Conservation (phyloP, 2,329 filamentous ascomycete species). For the Thelonectria olida region DNA sequence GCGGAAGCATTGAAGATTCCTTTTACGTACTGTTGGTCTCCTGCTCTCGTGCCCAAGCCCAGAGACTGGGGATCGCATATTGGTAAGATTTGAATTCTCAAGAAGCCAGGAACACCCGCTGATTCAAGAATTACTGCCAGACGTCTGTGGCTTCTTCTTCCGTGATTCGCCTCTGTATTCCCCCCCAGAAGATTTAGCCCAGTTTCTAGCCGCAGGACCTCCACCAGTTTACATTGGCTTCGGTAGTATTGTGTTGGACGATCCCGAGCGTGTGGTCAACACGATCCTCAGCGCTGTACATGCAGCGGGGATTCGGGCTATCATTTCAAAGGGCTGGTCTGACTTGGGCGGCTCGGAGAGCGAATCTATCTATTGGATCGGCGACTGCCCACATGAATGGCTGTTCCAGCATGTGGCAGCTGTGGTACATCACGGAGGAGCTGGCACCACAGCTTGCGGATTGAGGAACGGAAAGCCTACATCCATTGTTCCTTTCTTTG, state of each 20-base stretch:
- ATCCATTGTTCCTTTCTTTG: conserved; percentile 80
- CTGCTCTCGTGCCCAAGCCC: conserved; percentile 72
- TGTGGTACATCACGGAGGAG: conserved; percentile 77
- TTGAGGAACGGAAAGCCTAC: conserved; percentile 74
- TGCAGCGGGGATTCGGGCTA: conserved; percentile 68
- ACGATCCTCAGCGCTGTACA: conserved; percentile 74
- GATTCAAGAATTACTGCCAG: conserved; percentile 22
- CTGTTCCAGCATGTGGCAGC: conserved; percentile 71
- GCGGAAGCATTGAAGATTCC: conserved; percentile 73
- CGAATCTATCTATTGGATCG: conserved; percentile 72
- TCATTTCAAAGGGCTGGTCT: conserved; percentile 79
- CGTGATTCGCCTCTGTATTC: conserved; percentile 64
- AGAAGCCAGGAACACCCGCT: too few species aligned
- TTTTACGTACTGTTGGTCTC: conserved; percentile 83
- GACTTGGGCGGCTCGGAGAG: conserved; percentile 67
- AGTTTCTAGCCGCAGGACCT: conserved; percentile 65
- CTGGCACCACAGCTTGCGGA: conserved; percentile 77
- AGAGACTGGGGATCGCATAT: conserved; percentile 72
- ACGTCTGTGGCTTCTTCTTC: conserved; percentile 72
- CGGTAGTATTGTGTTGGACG: conserved; percentile 76
- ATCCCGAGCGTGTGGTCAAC: conserved; percentile 70
- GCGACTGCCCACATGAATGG: conserved; percentile 79
- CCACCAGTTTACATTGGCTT: conserved; percentile 77
- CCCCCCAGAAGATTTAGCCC: conserved; percentile 62
- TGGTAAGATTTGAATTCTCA: too few species aligned